Conservation (phyloP, 2,329 filamentous ascomycete species). For the Paraphoma sp. region DNA sequence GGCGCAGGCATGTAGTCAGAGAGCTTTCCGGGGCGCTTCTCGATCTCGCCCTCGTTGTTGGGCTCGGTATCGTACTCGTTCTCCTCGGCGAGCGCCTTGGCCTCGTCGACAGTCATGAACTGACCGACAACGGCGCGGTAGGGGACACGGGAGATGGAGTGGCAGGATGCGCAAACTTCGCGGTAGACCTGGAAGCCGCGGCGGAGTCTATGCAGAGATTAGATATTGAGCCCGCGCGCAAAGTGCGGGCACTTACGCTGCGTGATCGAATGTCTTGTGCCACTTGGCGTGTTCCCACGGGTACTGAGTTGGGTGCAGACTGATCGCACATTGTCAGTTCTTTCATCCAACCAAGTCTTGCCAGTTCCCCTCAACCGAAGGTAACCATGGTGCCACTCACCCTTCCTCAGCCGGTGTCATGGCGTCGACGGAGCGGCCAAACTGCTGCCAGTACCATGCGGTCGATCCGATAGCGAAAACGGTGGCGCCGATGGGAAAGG, state of each 20-base stretch:
- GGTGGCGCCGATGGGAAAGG: conserved; percentile 86
- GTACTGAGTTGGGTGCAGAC: conserved; percentile 89
- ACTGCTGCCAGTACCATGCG: conserved; percentile 97
- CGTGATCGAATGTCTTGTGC: conserved; percentile 96
- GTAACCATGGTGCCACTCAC: conserved; percentile 66
- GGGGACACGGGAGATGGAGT: conserved; percentile 92
- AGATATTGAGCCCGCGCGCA: conserved; percentile 9
- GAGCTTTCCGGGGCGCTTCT: conserved; percentile 98
- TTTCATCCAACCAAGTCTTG: conserved; percentile 32
- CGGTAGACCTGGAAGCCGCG: conserved; percentile 99
- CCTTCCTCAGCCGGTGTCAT: conserved; percentile 96
- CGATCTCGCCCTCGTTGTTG: conserved; percentile 96
- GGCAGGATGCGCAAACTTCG: conserved; percentile 97
- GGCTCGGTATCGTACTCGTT: conserved; percentile 98
- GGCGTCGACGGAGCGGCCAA: conserved; percentile 85
- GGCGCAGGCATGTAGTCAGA: conserved; percentile 94
- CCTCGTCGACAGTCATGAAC: conserved; percentile 95
- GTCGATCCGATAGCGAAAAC: conserved; percentile 85
- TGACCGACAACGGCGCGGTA: conserved; percentile 91
- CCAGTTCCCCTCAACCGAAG: conserved; percentile 21
- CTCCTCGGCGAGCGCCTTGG: conserved; percentile 95
- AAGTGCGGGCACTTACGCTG: conserved; percentile 72
- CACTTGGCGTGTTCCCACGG: conserved; percentile 95
- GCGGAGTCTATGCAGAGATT: conserved; percentile 71
- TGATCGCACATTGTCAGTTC: conserved; percentile 49